Conservation (phyloP, 768 basidiomycete genomes). For the Calocera viscosa region DNA sequence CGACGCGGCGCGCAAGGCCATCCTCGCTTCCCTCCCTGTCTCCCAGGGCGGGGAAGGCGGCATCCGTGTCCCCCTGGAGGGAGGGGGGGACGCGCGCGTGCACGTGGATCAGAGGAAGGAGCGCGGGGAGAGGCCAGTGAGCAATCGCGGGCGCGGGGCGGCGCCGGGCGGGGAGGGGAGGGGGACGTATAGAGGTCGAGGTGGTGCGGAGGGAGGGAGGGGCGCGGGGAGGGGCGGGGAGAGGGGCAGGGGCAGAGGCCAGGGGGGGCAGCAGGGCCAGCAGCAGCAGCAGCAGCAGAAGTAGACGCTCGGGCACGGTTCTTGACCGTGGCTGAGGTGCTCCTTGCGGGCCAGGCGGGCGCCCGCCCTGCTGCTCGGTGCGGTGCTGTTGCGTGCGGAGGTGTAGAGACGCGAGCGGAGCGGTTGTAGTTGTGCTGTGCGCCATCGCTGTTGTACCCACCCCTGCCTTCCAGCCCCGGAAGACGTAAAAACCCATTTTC, state of each 20-base stretch:
- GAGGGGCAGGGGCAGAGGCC: neutral
- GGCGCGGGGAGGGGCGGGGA: neutral
- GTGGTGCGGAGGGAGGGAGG: neutral
- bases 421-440: no score
- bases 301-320: neutral
- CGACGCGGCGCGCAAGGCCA: constrained; percentile 76
- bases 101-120: constrained; percentile 85
- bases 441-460: no score
- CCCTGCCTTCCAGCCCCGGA: no score
- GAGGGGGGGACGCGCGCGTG: constrained; percentile 48
- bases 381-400: no score
- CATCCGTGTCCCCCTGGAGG: constrained; percentile 48
- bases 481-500: no score
- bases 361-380: no score
- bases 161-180: neutral
- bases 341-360: no score
- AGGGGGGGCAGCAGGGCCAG: neutral
- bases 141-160: neutral
- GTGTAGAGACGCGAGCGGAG: no score
- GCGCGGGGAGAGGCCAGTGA: constrained; percentile 59
- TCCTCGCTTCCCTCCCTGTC: constrained; percentile 53
- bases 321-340: neutral
- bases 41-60: constrained; percentile 80
- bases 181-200: neutral
- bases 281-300: neutral